Base-by-base conservation (phyloP, 2,329 filamentous ascomycete species). In the Helicocarpus griseus region DNA sequence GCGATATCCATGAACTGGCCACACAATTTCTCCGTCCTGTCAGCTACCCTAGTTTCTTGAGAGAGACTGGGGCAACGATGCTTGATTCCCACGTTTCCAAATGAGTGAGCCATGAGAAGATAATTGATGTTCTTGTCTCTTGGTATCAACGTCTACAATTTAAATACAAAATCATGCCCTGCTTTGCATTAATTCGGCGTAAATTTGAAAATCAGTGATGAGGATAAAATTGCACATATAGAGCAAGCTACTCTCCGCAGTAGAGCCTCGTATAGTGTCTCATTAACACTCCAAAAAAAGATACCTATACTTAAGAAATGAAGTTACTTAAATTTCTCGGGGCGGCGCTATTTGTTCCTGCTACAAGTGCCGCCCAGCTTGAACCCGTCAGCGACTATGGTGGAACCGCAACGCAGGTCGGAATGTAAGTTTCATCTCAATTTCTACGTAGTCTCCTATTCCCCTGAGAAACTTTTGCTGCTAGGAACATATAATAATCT, bases 381-480 rank as follows among this genome's bases (percentile, higher is more conserved):
- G 26, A 17, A 9, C 61, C 65, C 35, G 68, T 75, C 47, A 61
- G 59, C 3, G 58, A 62, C 56, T 74, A 71, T 43, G 71, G 72
- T 17, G 54, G 56, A 77, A 76, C 47, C 68, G n/a, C n/a, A n/a
- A n/a, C n/a, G n/a, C n/a, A n/a, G n/a, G 71, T 5, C 71, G 71
- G 19, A 72, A 73, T 26, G 74, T 73, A 8, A 65, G 65, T 41
- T 41, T 21, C n/a, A 13, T 41, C n/a, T 41, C n/a, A 41, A 22
- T n/a, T n/a, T n/a, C n/a, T n/a, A n/a, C n/a, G n/a, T n/a, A n/a
- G n/a, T n/a, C n/a, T n/a, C n/a, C n/a, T n/a, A n/a, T n/a, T n/a
- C n/a, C n/a, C n/a, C n/a, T n/a, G n/a, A 19, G 21, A 17, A 41
- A 19, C 4, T 41, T 22, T 1, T 17, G 13, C 21, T n/a, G n/a